Base-by-base conservation (phyloP, 306 rosid species). In the Citrullus amarus region DNA sequence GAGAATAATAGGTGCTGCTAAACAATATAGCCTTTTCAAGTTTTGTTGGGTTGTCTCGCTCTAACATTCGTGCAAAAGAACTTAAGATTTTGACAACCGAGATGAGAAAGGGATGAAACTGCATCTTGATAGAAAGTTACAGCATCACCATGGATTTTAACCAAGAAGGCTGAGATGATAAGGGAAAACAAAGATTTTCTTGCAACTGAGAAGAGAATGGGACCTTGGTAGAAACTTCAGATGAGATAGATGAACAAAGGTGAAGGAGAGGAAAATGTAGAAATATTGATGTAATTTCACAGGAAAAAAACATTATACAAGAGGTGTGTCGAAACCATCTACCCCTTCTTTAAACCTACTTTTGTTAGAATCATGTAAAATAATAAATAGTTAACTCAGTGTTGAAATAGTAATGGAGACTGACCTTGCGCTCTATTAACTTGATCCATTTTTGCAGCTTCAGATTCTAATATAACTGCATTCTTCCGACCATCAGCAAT, bases 401-500 rank as follows among this genome's bases (percentile, higher is more conserved):
- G 38, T 72, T 36, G 60, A 32, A 82, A 73, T 70, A 11, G 54
- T 28, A 54, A 81, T 32, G n/a, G 16, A 38, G 68, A 82, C 76
- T 78, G 70, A 89, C 97, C 97, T 46, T 4, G 85, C 17, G 97
- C 96, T 83, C 97, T 87, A 85, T 92, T 92, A 79, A 89, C 88
- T 86, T 90, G 97, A 85, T 92, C 93, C 88, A 86, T 88, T 89
- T 36, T 90, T 17, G 93, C 88, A 84, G 97, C 98, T 92, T 94
- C 98, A 60, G 98, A 91, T 69, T 85, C 97, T 76, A 92, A 87
- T 83, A 95, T 90, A 76, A 91, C 93, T n/a, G 97, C 44, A 88
- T 81, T 91, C 88, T 86, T 94, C 88, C 78, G 89, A n/a, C 97
- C 98, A 43, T 95, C 97, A 68, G 98, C 98, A 75, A 89, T 88